Evolutionary conservation across 768 basidiomycete genomes (phyloP).

Genomic region (Tylopilus plumbeoviolaceoides): DNA sequence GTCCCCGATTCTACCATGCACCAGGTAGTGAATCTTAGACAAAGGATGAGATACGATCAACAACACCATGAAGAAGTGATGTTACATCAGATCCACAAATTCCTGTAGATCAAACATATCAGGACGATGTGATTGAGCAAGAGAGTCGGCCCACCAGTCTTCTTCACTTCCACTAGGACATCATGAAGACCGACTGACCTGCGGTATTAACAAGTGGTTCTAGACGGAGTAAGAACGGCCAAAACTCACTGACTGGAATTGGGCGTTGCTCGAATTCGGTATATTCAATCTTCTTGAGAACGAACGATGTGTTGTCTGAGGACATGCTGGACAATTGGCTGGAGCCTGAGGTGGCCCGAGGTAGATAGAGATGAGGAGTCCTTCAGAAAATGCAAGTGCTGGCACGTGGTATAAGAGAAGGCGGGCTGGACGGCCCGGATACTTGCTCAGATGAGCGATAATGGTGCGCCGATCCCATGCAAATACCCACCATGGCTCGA

Average conservation of each 20-base stretch:
- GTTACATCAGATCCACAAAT: slow-evolving; percentile 88
- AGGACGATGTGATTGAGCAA: slow-evolving; percentile 3
- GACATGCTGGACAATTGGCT: slow-evolving; percentile 42
- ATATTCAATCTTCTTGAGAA: slow-evolving; percentile 63
- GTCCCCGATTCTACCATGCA: slow-evolving; percentile 76
- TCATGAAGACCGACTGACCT: slow-evolving; percentile 61
- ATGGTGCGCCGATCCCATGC: not conserved
- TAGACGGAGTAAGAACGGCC: not conserved
- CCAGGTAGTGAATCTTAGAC: slow-evolving; percentile 68
- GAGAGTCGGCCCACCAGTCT: slow-evolving; percentile 61
- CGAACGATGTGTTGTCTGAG: slow-evolving; percentile 70
- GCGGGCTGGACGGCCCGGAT: not conserved
- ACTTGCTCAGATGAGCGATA: not conserved
- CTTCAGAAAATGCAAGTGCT: no score
- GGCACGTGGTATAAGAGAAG: no score
- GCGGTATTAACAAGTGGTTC: slow-evolving; percentile 6
- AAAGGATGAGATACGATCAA: slow-evolving; percentile 5
- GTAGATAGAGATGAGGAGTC: not conserved
- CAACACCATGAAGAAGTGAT: slow-evolving; percentile 2
- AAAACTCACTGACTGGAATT: slow-evolving; percentile 61
- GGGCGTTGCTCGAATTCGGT: slow-evolving; percentile 69
- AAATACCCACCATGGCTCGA: not conserved
- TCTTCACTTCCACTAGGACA: slow-evolving; percentile 86
- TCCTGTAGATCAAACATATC: slow-evolving; percentile 40
- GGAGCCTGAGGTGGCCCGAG: not conserved